These are phyloP conservation scores for Dalechampia spathulata DNA, from an alignment of 441 rosid genomes.

Conservation along the genomic window DNA sequence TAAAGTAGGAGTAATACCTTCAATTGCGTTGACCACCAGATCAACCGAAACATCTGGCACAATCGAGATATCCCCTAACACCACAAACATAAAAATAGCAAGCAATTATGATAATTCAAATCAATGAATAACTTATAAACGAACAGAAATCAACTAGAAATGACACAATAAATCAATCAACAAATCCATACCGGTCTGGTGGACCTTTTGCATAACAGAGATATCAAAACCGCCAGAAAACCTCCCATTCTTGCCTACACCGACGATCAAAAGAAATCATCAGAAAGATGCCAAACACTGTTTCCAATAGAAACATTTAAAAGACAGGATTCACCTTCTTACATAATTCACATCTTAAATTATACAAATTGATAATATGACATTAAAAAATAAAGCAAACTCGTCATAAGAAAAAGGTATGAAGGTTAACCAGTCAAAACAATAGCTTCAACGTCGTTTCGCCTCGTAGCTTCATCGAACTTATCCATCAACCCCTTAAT, in stretches of 20 bases:
- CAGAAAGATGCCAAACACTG: no score
- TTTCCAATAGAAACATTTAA: no score
- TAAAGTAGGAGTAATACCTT: no score
- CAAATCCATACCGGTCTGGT: slow-evolving; percentile 71
- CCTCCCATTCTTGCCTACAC: slow-evolving; percentile 73
- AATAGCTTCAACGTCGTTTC: slow-evolving; percentile 75
- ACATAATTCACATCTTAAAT: no score
- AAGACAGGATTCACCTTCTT: no score
- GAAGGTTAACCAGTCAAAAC: slow-evolving; percentile 82
- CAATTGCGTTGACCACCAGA: slow-evolving; percentile 64
- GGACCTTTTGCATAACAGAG: slow-evolving; percentile 68
- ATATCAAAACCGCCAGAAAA: slow-evolving; percentile 95
- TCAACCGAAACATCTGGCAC: slow-evolving; percentile 81
- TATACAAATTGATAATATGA: no score
- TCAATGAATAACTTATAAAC: no score
- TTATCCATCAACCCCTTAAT: slow-evolving; percentile 61
- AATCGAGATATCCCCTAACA: slow-evolving; percentile 61
- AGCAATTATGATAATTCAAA: no score
- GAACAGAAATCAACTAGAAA: no score
- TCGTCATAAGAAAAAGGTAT: neutral
- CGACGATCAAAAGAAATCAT: neutral
- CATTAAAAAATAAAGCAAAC: neutral
- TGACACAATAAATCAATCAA: no score
- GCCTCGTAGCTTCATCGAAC: slow-evolving; percentile 53
- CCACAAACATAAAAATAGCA: neutral